A percentile compares a stretch with the other conserved stretches of the same genome.
These are phyloP conservation scores for Galerina sulciceps DNA, from an alignment of 768 basidiomycete genomes.

Conservation along the genomic window DNA sequence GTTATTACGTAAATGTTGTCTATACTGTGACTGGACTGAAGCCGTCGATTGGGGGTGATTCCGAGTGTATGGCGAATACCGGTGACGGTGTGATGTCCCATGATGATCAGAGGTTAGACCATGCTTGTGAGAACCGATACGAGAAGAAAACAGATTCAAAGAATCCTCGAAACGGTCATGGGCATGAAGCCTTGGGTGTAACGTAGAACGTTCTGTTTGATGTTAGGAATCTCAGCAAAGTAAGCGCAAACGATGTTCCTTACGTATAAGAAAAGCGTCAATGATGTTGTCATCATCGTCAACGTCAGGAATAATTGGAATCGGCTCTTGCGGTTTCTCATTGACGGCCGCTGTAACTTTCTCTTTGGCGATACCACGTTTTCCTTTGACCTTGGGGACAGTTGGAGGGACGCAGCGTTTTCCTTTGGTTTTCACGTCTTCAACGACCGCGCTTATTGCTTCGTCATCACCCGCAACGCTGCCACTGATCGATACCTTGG, in stretches of 20 bases:
- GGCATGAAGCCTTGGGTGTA: conserved; percentile 10
- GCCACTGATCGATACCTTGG: conserved; percentile 21
- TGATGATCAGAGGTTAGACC: conserved; percentile 12
- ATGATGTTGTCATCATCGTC: conserved; percentile 28
- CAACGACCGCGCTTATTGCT: conserved; percentile 5
- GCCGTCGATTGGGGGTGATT: conserved; percentile 16
- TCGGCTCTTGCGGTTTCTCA: conserved; percentile 16
- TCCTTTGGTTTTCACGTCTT: conserved; percentile 24
- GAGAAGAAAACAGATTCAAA: conserved; percentile 15
- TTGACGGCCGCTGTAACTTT: background rate
- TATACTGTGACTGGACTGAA: conserved; percentile 18
- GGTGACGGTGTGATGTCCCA: conserved; percentile 24
- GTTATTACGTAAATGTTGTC: conserved; percentile 11
- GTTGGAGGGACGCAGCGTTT: conserved; percentile 14
- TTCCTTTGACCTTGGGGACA: conserved; percentile 23
- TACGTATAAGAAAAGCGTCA: conserved; percentile 27
- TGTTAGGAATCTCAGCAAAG: background rate
- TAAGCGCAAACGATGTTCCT: background rate
- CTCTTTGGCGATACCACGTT: conserved; percentile 14
- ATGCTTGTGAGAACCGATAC: conserved; percentile 9
- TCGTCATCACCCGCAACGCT: conserved; percentile 29
- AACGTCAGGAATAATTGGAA: conserved; percentile 10
- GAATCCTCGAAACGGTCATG: conserved; percentile 22
- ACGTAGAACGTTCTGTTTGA: conserved; percentile 12
- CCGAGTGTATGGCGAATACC: conserved; percentile 41